Percentiles rank a stretch among this genome's conserved stretches.
phyloP scores from a whole-genome alignment of 2,329 filamentous ascomycete species.

The Nemania serpens region DNA sequence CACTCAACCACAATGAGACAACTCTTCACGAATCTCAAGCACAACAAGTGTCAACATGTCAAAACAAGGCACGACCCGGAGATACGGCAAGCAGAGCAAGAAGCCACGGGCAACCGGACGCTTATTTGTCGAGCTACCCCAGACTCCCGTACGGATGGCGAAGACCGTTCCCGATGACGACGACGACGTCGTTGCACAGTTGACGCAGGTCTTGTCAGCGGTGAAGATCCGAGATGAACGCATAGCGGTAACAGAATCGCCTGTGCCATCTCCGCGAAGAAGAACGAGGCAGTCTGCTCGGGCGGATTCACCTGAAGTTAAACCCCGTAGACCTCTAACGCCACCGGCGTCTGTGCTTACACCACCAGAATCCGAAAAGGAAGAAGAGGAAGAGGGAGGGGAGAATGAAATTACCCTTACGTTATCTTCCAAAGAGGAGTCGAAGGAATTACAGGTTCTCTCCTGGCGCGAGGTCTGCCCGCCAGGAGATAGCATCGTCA shows the following conservation, averaged over 20 bases:
- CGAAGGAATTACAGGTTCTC: slow-evolving; percentile 48
- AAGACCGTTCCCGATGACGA: slow-evolving; percentile 20
- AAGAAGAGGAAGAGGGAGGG: slow-evolving; percentile 5
- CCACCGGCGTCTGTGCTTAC: slow-evolving; percentile 14
- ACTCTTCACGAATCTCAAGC: not conserved
- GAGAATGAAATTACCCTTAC: not conserved
- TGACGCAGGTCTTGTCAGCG: slow-evolving; percentile 42
- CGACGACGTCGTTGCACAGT: slow-evolving; percentile 38
- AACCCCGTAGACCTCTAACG: slow-evolving; percentile 20
- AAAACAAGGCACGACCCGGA: slow-evolving; percentile 49
- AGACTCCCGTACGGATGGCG: slow-evolving; percentile 50
- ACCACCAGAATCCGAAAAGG: slow-evolving; percentile 18
- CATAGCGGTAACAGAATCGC: slow-evolving; percentile 17
- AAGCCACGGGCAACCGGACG: slow-evolving; percentile 53
- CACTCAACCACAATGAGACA: slow-evolving; percentile 2
- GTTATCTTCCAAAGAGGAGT: slow-evolving; percentile 15
- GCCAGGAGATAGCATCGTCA: slow-evolving; percentile 57
- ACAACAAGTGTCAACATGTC: slow-evolving; percentile 47
- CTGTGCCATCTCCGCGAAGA: slow-evolving; percentile 25
- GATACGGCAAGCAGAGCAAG: slow-evolving; percentile 57
- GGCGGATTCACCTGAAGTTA: slow-evolving; percentile 21
- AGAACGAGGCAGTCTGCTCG: slow-evolving; percentile 31
- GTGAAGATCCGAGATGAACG: slow-evolving; percentile 38
- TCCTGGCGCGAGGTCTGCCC: slow-evolving; percentile 64
- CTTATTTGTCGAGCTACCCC: slow-evolving; percentile 57